Evolutionary conservation across 352 stramenopile genomes (phyloP).

Genomic region (Globisporangium polare): DNA sequence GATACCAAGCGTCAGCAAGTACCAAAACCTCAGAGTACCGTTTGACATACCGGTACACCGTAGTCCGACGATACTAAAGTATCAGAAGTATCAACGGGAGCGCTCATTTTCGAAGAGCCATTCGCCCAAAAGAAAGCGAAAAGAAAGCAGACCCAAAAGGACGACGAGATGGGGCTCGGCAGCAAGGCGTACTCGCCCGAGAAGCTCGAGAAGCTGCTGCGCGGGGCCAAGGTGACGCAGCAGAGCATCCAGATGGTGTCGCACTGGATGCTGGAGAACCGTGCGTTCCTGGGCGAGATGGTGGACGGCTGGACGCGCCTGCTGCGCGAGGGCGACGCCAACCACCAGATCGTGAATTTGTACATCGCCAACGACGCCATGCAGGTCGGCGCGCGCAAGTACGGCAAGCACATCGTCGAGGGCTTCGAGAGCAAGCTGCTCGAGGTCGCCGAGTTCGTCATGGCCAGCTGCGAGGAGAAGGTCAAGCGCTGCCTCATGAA

Average conservation of each 20-base stretch:
- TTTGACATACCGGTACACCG: too few species aligned
- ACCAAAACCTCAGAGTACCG: too few species aligned
- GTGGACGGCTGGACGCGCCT: conserved; percentile 54
- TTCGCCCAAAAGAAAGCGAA: too few species aligned
- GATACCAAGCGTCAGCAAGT: too few species aligned
- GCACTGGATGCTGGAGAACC: conserved; percentile 72
- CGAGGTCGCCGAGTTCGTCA: conserved; percentile 56
- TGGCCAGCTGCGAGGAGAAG: conserved; percentile 66
- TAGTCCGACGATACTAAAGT: too few species aligned
- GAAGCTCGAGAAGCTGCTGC: conserved; percentile 66
- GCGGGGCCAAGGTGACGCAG: conserved; percentile 68
- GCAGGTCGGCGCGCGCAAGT: conserved; percentile 81
- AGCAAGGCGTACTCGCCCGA: conserved; percentile 35
- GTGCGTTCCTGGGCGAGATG: conserved; percentile 54
- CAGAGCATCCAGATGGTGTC: conserved; percentile 82
- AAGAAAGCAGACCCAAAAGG: too few species aligned
- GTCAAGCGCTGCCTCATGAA: conserved; percentile 85
- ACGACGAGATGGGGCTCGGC: conserved; percentile 13
- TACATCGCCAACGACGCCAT: conserved; percentile 87
- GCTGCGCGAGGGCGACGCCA: conserved; percentile 39
- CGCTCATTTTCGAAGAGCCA: too few species aligned
- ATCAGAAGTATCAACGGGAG: too few species aligned
- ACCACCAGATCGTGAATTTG: conserved; percentile 78
- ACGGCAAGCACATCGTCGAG: conserved; percentile 61
- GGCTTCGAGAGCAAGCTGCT: conserved; percentile 59